Evolutionary conservation across 2,329 filamentous ascomycete species (phyloP), one percentile per base, ranked within the genome.

Genomic region (Cercospora zeina): DNA sequence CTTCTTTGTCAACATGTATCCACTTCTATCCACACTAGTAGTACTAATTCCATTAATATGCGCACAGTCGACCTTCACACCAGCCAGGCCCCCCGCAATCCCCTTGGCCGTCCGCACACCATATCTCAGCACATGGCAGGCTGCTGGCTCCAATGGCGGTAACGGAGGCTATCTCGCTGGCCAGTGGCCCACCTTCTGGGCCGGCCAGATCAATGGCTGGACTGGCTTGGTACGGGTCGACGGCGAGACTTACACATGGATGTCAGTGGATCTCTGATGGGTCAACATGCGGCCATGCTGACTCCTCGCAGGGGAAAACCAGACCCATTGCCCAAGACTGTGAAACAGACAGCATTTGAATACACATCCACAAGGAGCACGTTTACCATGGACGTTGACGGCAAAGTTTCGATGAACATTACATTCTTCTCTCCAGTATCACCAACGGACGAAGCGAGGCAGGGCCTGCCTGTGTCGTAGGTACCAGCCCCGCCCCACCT

Each of bases 21-120:
- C 59, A 51, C 54, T 67, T 55, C 55, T 63, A 54, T 65, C 30
- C 21, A 59, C 37, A 56, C 21, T 65, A 33, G 42, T 62, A 30
- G 31, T 63, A 24, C 37, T 68, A 51, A 54, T 68, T 36, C 36
- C 65, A 50, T 42, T 61, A 58, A 62, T 64, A 51, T 53, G 59
- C 34, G 70, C 67, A 13, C 63, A 73, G 50, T 88, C 86, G 9
- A 84, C 80, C 1, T 90, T 89, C 71, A 80, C 77, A 36, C 88
- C 88, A 34, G 82, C 84, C 36, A 81, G 86, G 6, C 87, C 88
- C 45, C 88, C 88, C 14, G 82, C 88, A 1, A 80, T 89, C 30
- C 89, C 90, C 11, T 76, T 93, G 34, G 89, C 89, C 47, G 89
- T 93, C 49, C 86, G 85, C 65, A 88, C 86, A 9, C 90, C 90